Conservation (phyloP, 2,329 filamentous ascomycete genomes). For the Neofusicoccum cordaticola region DNA sequence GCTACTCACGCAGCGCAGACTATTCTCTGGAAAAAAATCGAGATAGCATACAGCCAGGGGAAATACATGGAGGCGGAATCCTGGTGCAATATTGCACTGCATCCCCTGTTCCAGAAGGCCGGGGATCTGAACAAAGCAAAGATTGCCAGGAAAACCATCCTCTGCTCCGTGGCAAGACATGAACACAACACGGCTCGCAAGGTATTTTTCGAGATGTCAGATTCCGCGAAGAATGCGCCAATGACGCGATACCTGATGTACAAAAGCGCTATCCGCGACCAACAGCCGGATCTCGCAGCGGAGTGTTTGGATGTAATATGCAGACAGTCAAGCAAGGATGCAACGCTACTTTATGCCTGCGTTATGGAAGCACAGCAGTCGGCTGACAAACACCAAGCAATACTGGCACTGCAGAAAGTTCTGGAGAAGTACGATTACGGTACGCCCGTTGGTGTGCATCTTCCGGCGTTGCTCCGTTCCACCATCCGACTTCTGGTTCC, state of each 20-base stretch:
- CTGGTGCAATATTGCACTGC: slow-evolving; percentile 72
- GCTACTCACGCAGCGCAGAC: slow-evolving; percentile 67
- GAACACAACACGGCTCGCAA: slow-evolving; percentile 55
- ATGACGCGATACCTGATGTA: slow-evolving; percentile 73
- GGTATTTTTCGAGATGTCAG: slow-evolving; percentile 59
- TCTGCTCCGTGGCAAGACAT: slow-evolving; percentile 63
- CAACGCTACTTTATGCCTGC: slow-evolving; percentile 73
- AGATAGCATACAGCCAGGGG: slow-evolving; percentile 54
- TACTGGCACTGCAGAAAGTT: slow-evolving; percentile 59
- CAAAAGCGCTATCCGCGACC: slow-evolving; percentile 62
- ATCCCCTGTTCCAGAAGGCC: slow-evolving; percentile 63
- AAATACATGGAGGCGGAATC: slow-evolving; percentile 56
- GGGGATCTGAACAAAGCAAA: slow-evolving; percentile 67
- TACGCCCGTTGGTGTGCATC: slow-evolving; percentile 51
- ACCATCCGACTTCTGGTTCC: slow-evolving; percentile 49
- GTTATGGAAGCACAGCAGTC: slow-evolving; percentile 70
- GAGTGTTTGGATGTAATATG: slow-evolving; percentile 63
- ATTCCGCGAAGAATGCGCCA: slow-evolving; percentile 56
- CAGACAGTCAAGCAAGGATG: slow-evolving; percentile 51
- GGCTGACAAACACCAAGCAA: slow-evolving; percentile 60
- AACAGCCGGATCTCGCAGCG: slow-evolving; percentile 57
- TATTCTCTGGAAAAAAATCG: slow-evolving; percentile 77
- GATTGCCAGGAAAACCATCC: slow-evolving; percentile 68
- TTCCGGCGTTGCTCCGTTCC: slow-evolving; percentile 64
- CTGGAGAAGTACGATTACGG: slow-evolving; percentile 55